phyloP scores from a whole-genome alignment of 2,329 filamentous ascomycete genomes.

The Calonectria ilicicola region DNA sequence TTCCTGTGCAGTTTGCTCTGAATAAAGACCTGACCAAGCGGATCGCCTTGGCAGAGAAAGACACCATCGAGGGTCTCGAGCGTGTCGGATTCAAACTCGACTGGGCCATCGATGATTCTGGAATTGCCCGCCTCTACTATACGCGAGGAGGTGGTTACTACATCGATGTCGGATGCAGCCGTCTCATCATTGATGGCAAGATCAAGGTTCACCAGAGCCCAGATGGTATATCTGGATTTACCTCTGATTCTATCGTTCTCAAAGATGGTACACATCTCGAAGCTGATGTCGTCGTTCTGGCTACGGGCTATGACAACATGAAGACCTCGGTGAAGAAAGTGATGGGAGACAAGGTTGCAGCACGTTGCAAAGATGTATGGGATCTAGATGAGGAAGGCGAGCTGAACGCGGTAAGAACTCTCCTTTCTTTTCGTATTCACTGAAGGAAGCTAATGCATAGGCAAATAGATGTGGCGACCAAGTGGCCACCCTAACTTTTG shows the following conservation, averaged over 20 bases:
- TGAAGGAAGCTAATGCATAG: neutral
- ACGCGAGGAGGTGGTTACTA: neutral
- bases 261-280: neutral
- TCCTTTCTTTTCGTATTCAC: neutral
- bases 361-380: neutral
- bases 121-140: neutral
- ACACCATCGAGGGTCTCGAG: neutral
- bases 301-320: neutral
- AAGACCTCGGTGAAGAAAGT: neutral
- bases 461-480: neutral
- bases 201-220: neutral
- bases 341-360: neutral
- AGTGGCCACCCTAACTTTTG: neutral
- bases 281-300: neutral
- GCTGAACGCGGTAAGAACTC: neutral
- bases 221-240: neutral
- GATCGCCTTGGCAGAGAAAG: neutral
- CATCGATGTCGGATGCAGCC: neutral
- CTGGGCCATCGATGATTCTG: neutral
- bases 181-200: neutral
- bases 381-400: neutral
- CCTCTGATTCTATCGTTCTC: neutral
- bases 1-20: neutral
- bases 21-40: neutral
- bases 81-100: neutral